phyloP scores from a whole-genome alignment of 2,329 filamentous ascomycete species.

The Diaporthe australafricana region DNA sequence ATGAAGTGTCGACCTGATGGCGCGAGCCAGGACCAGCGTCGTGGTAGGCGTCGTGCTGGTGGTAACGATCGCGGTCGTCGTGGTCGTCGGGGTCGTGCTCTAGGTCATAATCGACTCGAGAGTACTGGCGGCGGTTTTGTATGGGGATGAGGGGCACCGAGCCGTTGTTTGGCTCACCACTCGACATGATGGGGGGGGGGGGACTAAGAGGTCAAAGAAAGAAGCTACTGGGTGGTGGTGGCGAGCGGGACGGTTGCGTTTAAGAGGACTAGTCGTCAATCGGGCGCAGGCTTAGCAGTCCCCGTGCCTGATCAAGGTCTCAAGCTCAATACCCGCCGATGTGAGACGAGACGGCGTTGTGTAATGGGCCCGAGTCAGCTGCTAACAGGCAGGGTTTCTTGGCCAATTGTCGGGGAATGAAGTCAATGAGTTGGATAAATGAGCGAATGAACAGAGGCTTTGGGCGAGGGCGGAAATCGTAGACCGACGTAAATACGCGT shows the following conservation, averaged over 20 bases:
- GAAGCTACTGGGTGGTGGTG: not conserved
- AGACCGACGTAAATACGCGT: not conserved
- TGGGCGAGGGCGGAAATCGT: not conserved
- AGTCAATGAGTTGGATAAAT: not conserved
- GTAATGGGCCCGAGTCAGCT: constrained; percentile 23
- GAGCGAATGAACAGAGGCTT: not conserved
- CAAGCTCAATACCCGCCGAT: constrained; percentile 18
- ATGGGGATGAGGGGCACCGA: constrained; percentile 35
- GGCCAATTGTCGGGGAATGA: constrained; percentile 11
- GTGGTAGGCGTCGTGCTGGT: constrained; percentile 4
- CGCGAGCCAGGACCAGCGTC: not conserved
- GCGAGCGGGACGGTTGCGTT: constrained; percentile 6
- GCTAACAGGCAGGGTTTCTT: constrained; percentile 9
- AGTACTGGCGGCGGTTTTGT: constrained; percentile 28
- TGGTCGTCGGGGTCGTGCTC: constrained; percentile 21
- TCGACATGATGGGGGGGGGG: constrained; percentile 13
- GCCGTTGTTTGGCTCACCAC: constrained; percentile 25
- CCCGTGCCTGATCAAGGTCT: not conserved
- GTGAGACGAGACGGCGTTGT: constrained; percentile 11
- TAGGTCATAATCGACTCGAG: constrained; percentile 19
- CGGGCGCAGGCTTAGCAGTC: not conserved
- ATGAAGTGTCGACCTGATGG: constrained; percentile 29
- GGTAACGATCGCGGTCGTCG: constrained; percentile 20
- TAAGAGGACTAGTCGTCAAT: constrained; percentile 21
- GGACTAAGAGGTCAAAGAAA: not conserved